Evolutionary conservation across 2,329 filamentous ascomycete genomes (phyloP).

Genomic region (Akanthomyces lecanii): DNA sequence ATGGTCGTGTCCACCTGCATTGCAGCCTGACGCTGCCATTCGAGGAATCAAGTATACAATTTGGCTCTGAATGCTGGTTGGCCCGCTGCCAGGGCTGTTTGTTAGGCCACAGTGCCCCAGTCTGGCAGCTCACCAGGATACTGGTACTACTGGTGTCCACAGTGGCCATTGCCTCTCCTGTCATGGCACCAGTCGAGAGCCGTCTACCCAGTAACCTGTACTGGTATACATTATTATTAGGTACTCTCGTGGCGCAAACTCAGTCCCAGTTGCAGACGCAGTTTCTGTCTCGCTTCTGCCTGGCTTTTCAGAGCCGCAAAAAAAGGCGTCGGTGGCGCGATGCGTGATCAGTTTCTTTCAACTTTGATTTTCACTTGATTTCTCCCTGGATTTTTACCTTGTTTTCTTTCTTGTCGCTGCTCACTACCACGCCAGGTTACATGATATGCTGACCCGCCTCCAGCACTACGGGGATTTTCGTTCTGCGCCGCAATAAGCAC

Average conservation of each 20-base stretch:
- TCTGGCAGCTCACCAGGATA: not conserved
- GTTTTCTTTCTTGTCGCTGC: not conserved
- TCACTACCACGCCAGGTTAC: not conserved
- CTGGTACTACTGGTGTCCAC: not conserved
- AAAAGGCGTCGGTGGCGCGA: not conserved
- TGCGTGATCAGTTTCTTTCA: not conserved
- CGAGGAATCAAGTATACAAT: not conserved
- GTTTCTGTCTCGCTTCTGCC: not conserved
- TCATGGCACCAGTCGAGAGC: not conserved
- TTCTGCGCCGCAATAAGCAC: constrained; percentile 1
- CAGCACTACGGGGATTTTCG: not conserved
- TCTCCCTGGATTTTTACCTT: not conserved
- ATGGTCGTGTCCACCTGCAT: not conserved
- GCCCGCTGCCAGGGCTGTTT: not conserved
- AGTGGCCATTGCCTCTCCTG: not conserved
- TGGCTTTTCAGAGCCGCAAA: not conserved
- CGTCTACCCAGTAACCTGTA: not conserved
- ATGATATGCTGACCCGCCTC: constrained; percentile 9
- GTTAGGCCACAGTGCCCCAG: not conserved
- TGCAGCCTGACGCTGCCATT: not conserved
- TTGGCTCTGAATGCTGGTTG: not conserved
- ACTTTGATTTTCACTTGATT: not conserved
- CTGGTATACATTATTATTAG: too few species aligned
- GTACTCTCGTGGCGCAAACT: not conserved
- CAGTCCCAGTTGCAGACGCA: not conserved